A percentile compares a stretch with the other conserved stretches of the same genome.
Evolutionary conservation across 345 rosid genomes (phyloP).

Genomic region (Corchorus capsularis): DNA sequence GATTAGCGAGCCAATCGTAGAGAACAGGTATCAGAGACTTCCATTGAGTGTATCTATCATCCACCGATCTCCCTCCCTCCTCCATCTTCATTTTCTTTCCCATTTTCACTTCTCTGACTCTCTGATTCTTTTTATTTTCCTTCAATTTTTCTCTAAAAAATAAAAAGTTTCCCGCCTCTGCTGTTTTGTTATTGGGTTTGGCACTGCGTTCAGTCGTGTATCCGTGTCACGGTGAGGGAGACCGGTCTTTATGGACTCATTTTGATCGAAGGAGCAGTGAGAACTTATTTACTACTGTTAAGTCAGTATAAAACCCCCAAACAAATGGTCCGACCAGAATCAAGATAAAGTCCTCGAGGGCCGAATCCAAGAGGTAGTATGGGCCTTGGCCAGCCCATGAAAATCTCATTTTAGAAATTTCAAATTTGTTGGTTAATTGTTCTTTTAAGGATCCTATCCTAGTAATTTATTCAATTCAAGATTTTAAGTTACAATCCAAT

Average conservation of each 20-base stretch:
- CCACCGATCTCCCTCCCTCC: conserved; percentile 31
- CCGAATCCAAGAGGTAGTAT: too few relatives aligned
- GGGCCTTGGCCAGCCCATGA: too few relatives aligned
- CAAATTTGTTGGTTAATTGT: too few relatives aligned
- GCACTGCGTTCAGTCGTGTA: not conserved
- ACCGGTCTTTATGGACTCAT: not conserved
- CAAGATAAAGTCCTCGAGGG: too few relatives aligned
- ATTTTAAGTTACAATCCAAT: too few relatives aligned
- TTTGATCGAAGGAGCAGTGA: too few relatives aligned
- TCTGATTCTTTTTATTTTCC: not conserved
- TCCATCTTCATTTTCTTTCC: conserved; percentile 18
- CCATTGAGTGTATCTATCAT: conserved; percentile 48
- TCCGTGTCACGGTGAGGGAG: not conserved
- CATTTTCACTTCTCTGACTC: not conserved
- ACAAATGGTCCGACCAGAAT: too few relatives aligned
- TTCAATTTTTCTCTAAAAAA: not conserved
- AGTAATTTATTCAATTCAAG: too few relatives aligned
- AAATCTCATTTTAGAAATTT: too few relatives aligned
- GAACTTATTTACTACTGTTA: too few relatives aligned
- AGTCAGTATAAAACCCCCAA: too few relatives aligned
- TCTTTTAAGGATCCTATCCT: too few relatives aligned
- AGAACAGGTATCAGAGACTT: conserved; percentile 48
- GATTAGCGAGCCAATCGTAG: conserved; percentile 49
- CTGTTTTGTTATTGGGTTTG: not conserved
- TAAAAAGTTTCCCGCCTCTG: conserved; percentile 17